Conservation (phyloP, 2,329 filamentous ascomycete genomes). For the Cryphonectria parasitica region DNA sequence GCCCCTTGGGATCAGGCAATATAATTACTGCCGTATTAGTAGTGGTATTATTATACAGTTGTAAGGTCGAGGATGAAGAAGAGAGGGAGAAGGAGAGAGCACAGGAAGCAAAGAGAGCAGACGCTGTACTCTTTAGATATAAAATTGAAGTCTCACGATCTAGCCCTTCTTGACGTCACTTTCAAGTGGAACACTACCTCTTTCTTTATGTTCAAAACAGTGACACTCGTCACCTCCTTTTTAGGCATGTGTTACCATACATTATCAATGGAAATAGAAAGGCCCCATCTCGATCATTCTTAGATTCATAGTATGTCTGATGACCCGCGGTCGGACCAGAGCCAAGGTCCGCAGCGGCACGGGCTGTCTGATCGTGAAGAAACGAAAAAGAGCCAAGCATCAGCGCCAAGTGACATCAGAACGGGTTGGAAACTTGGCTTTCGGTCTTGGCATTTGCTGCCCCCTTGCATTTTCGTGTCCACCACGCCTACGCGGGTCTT, state of each 20-base stretch:
- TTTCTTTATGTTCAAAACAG: background rate
- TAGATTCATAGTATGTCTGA: background rate
- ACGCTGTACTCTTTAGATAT: background rate
- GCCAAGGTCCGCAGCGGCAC: background rate
- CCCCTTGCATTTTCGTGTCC: background rate
- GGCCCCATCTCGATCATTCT: background rate
- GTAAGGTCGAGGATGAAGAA: background rate
- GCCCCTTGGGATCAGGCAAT: background rate
- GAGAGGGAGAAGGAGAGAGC: background rate
- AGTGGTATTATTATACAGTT: background rate
- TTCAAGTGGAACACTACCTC: background rate
- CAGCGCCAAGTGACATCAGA: slow-evolving; percentile 11
- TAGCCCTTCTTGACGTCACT: background rate
- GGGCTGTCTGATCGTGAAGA: background rate
- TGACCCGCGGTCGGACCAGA: background rate
- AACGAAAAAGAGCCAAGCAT: background rate
- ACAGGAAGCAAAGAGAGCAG: background rate
- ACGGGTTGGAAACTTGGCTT: slow-evolving; percentile 14
- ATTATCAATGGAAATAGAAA: background rate
- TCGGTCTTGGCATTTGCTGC: slow-evolving; percentile 5
- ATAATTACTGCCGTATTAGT: background rate
- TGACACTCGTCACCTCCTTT: slow-evolving; percentile 1
- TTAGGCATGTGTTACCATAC: background rate
- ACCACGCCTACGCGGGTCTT: background rate
- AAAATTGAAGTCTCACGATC: background rate